Conservation (phyloP, 2,329 filamentous ascomycete genomes). For the Fusarium vanettenii region DNA sequence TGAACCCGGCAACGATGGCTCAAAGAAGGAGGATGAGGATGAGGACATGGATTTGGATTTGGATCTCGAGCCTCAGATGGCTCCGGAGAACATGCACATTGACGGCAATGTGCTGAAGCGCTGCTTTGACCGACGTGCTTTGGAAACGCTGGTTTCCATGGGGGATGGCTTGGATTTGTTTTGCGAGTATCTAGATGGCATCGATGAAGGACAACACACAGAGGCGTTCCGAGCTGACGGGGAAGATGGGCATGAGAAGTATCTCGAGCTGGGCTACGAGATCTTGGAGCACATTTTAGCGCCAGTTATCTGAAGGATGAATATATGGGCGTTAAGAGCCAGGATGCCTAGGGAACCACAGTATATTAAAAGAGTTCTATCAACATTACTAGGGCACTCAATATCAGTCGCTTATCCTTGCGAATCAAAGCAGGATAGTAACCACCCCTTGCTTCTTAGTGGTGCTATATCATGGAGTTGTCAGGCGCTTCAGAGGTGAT, state of each 20-base stretch:
- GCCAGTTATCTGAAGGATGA: constrained; percentile 56
- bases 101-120: constrained; percentile 73
- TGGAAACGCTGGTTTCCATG: constrained; percentile 57
- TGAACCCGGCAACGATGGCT: constrained; percentile 26
- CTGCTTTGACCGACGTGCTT: constrained; percentile 59
- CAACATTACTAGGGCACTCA: not conserved
- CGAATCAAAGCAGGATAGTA: not conserved
- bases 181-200: constrained; percentile 58
- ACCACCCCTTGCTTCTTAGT: not conserved
- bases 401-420: not conserved
- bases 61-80: constrained; percentile 48
- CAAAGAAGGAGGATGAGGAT: constrained; percentile 9
- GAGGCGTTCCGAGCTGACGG: constrained; percentile 42
- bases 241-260: constrained; percentile 45
- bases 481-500: not conserved
- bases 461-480: not conserved
- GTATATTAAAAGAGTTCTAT: not conserved
- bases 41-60: constrained; percentile 33
- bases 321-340: not conserved
- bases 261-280: constrained; percentile 63
- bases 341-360: not conserved
- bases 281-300: constrained; percentile 66
- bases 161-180: constrained; percentile 55
- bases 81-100: constrained; percentile 68
- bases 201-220: constrained; percentile 61